Evolutionary conservation across 208 protist genomes (phyloP).

Genomic region (Blastocrithidia nonstop): DNA sequence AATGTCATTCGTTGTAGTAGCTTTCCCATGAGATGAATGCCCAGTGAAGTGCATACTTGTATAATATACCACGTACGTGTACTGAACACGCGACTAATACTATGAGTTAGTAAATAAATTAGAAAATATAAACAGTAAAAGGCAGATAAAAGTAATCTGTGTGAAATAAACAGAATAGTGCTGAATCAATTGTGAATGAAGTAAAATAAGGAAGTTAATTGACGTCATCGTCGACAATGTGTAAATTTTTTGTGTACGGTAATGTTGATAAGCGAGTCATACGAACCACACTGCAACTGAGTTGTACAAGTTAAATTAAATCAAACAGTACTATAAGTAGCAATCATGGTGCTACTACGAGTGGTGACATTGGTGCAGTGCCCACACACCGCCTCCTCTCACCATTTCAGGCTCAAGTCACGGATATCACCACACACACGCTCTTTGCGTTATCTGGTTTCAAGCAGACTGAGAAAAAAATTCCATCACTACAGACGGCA

Average conservation of each 20-base stretch:
- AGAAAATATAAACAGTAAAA: too few relatives aligned
- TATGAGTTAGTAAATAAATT: too few relatives aligned
- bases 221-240: too few relatives aligned
- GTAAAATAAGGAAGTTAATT: too few relatives aligned
- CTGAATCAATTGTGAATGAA: too few relatives aligned
- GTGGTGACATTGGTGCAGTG: neutral
- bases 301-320: slow-evolving; percentile 2
- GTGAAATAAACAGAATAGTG: too few relatives aligned
- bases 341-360: neutral
- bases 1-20: too few relatives aligned
- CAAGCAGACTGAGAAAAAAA: slow-evolving; percentile 6
- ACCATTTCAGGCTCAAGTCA: slow-evolving; percentile 23
- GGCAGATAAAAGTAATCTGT: too few relatives aligned
- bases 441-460: slow-evolving; percentile 50
- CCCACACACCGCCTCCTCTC: slow-evolving; percentile 9
- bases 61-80: too few relatives aligned
- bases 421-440: slow-evolving; percentile 43
- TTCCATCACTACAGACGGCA: slow-evolving; percentile 19
- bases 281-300: slow-evolving; percentile 15
- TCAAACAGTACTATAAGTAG: neutral
- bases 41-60: too few relatives aligned
- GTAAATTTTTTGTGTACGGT: slow-evolving; percentile 51
- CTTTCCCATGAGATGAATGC: too few relatives aligned
- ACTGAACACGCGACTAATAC: too few relatives aligned
- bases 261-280: slow-evolving; percentile 28